phyloP scores from a whole-genome alignment of 2,329 filamentous ascomycete genomes.

The Sarocladium strictum region DNA sequence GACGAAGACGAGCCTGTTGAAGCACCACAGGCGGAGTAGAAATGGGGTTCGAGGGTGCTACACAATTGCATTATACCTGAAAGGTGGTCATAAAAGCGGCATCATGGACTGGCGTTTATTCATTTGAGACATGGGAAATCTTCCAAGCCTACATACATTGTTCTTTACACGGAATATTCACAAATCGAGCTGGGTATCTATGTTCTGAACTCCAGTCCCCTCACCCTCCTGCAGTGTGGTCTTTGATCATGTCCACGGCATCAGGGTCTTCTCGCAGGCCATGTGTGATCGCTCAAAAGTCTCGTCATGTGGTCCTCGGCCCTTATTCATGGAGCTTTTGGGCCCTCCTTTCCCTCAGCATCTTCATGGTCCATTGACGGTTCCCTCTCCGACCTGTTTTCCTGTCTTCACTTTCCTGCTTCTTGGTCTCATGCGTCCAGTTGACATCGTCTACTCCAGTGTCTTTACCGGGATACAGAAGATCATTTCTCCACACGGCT shows the following conservation, averaged over 20 bases:
- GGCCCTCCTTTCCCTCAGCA: neutral
- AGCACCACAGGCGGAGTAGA: too few relatives aligned
- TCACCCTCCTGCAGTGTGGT: too few relatives aligned
- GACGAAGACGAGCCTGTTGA: conserved; percentile 14
- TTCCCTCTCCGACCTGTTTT: neutral
- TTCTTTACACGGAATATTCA: too few relatives aligned
- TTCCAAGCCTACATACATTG: too few relatives aligned
- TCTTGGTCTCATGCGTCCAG: conserved; percentile 14
- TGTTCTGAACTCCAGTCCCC: too few relatives aligned
- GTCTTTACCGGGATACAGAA: conserved; percentile 47
- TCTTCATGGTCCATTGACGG: neutral
- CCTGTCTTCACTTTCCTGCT: conserved; percentile 2
- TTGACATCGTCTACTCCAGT: conserved; percentile 38
- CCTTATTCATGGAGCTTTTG: neutral
- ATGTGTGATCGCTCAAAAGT: too few relatives aligned
- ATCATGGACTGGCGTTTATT: neutral
- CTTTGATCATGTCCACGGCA: too few relatives aligned
- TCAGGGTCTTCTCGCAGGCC: too few relatives aligned
- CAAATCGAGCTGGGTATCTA: too few relatives aligned
- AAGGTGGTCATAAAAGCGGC: neutral
- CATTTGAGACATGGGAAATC: too few relatives aligned
- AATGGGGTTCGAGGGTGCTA: too few relatives aligned
- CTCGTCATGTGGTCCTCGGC: neutral
- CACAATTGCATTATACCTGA: too few relatives aligned
- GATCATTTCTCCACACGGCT: conserved; percentile 37